Evolutionary conservation across 2,329 filamentous ascomycete species (phyloP), one percentile per base, ranked within the genome.

Genomic region (Biscogniauxia sp.): DNA sequence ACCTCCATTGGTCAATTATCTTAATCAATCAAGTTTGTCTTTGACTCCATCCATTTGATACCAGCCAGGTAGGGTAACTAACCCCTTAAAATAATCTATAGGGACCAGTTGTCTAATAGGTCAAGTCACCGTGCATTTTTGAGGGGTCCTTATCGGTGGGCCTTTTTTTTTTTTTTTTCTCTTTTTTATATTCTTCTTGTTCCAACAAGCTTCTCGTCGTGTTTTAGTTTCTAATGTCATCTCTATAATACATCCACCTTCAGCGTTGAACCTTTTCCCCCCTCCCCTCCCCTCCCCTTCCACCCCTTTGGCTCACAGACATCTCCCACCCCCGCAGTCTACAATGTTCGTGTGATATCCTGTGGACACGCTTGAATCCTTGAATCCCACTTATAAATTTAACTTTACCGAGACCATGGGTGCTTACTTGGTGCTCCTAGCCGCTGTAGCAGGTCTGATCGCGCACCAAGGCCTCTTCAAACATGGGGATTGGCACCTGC

Each of bases 401-500:
- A 45, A n/a, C 37, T 45, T 45, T 45, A 45, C 37, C 37, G 37
- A 45, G 13, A 45, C 37, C 37, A 45, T 45, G 37, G 37, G 37
- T n/a, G 15, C 13, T n/a, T 13, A 45, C 17, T 45, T 45, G 37
- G 37, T 45, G 37, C 37, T 45, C 6, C 6, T 66, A 20, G 63
- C 64, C 51, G 26, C 55, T n/a, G 61, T 57, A 7, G 55, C 61
- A 28, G 64, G 64, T 15, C 55, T 63, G 20, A 37, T 50, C 28
- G 63, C 57, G 7, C 64, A 66, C 56, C 61, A 62, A 37, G 64
- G 62, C 20, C 32, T 66, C 49, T 66, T 66, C 59, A 63, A 54
- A 25, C 61, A 63, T 19, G 64, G 64, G 37, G 64, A 66, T 11
- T 66, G 64, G 64, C 64, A 66, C 20, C 20, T 66, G n/a, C 63